Evolutionary conservation across 176 grass and related monocot species (phyloP).

Genomic region (Thinopyrum elongatum): DNA sequence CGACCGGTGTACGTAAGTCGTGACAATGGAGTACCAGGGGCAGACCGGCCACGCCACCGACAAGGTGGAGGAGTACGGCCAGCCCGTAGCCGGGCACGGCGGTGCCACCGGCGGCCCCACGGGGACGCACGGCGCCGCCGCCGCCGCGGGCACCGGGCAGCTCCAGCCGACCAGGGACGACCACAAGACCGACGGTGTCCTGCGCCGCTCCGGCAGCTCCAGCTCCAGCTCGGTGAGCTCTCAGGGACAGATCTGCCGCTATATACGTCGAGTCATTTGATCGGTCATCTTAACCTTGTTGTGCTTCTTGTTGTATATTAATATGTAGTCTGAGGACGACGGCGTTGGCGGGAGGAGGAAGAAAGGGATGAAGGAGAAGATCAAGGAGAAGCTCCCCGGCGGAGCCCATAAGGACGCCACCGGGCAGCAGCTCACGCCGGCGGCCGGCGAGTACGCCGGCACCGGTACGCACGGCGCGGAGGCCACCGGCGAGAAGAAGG

Average conservation of each 20-base stretch:
- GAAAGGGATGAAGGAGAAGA: slow-evolving; percentile 2
- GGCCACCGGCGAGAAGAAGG: neutral
- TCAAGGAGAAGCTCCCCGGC: neutral
- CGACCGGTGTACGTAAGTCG: neutral
- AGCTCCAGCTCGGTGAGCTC: neutral
- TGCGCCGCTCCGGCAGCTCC: neutral
- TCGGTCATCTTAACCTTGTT: neutral
- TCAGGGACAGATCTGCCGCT: neutral
- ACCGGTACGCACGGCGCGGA: neutral
- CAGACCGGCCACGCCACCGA: neutral
- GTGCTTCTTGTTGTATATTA: neutral
- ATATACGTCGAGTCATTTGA: neutral
- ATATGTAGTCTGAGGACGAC: neutral
- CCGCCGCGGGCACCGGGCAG: neutral
- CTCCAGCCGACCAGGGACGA: neutral
- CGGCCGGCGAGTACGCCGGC: neutral
- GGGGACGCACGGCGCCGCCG: neutral
- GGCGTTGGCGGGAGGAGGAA: neutral
- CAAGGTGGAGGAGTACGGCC: neutral
- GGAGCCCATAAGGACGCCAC: neutral
- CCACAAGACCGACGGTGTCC: neutral
- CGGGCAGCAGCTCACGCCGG: neutral
- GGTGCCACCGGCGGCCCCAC: neutral
- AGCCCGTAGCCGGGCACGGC: neutral
- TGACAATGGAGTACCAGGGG: neutral